phyloP scores from a whole-genome alignment of 2,329 filamentous ascomycete genomes.

The Cladosporium halotolerans region DNA sequence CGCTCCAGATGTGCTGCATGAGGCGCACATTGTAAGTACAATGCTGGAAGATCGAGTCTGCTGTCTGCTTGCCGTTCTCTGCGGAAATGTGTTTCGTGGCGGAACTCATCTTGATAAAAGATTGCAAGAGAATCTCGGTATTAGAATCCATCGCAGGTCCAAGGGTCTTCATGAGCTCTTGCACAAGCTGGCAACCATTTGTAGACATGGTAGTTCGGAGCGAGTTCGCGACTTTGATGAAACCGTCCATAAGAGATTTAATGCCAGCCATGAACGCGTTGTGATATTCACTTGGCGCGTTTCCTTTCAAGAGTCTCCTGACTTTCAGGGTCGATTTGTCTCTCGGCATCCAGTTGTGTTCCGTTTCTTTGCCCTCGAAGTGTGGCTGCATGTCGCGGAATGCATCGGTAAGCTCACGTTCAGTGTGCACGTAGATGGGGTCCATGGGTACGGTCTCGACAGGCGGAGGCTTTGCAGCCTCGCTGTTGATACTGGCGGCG shows the following conservation, averaged over 20 bases:
- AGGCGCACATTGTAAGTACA: conserved; percentile 74
- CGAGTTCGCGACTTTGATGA: conserved; percentile 77
- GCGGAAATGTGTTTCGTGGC: conserved; percentile 90
- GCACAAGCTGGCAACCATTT: conserved; percentile 74
- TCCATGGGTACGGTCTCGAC: conserved; percentile 64
- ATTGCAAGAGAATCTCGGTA: conserved; percentile 84
- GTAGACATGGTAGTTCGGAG: conserved; percentile 85
- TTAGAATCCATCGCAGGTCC: conserved; percentile 77
- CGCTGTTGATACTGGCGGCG: conserved; percentile 37
- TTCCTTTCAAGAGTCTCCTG: conserved; percentile 73
- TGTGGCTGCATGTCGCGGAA: conserved; percentile 72
- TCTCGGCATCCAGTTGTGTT: conserved; percentile 83
- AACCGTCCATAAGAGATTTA: conserved; percentile 73
- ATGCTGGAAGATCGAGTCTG: conserved; percentile 73
- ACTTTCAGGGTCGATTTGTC: conserved; percentile 75
- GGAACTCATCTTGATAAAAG: conserved; percentile 80
- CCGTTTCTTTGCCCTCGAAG: conserved; percentile 84
- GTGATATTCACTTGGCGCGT: conserved; percentile 70
- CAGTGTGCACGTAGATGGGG: conserved; percentile 75
- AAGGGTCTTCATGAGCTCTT: conserved; percentile 72
- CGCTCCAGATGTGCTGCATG: conserved; percentile 76
- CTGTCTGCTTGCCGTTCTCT: conserved; percentile 71
- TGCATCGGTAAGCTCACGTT: conserved; percentile 80
- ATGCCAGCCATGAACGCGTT: conserved; percentile 64
- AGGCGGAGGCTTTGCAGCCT: conserved; percentile 54